These are phyloP conservation scores for Flueggea neowawraea DNA, from an alignment of 441 rosid species.

Conservation along the genomic window DNA sequence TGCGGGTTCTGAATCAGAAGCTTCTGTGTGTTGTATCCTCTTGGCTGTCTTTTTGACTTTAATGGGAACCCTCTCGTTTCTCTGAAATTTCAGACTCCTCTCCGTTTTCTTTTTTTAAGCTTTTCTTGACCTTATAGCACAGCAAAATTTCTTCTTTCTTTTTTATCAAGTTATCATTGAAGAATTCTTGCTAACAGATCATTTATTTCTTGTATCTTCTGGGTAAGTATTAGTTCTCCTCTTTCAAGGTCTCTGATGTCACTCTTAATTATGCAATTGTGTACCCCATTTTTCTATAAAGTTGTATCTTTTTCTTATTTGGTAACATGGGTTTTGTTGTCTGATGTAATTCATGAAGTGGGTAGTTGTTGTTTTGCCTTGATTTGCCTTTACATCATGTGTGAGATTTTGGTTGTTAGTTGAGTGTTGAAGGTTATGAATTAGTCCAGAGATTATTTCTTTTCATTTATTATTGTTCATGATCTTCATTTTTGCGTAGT, in stretches of 20 bases:
- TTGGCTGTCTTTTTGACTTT: not conserved
- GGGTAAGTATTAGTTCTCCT: not conserved
- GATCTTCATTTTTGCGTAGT: not conserved
- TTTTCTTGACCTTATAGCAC: not conserved
- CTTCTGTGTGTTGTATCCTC: not conserved
- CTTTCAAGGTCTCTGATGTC: not conserved
- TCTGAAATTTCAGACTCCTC: too few relatives aligned
- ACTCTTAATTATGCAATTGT: not conserved
- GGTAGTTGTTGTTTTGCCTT: not conserved
- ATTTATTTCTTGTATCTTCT: not conserved
- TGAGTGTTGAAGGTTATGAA: not conserved
- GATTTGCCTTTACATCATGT: not conserved
- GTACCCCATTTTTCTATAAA: not conserved
- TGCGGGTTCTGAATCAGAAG: not conserved
- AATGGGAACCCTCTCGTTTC: not conserved
- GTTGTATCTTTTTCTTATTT: not conserved
- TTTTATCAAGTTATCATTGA: not conserved
- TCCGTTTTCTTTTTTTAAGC: too few relatives aligned
- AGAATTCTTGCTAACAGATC: not conserved
- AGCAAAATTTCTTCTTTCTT: not conserved
- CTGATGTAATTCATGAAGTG: slow-evolving; percentile 3
- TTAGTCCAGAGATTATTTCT: not conserved
- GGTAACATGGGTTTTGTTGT: slow-evolving; percentile 7
- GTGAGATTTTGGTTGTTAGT: not conserved
- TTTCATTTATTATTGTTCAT: not conserved